Base-by-base conservation (phyloP, 768 basidiomycete genomes). In the Obba rivulosa region DNA sequence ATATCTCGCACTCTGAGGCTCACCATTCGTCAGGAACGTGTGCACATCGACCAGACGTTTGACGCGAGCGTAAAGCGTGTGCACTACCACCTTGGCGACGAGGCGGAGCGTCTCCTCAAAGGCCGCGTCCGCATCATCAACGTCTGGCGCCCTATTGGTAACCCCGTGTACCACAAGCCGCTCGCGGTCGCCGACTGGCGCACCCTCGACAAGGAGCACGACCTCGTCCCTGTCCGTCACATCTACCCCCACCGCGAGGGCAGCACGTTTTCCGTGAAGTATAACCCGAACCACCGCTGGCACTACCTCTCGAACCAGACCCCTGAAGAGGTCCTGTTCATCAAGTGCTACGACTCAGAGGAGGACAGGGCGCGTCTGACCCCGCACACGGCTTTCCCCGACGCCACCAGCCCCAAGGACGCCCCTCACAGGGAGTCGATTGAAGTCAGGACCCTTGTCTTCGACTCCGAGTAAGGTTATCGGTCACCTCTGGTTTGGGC, bases 11-110 rank as follows among this genome's bases (percentile, higher is more conserved):
- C n/a, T 2, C 34, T 2, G 22, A 31, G 18, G 25, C 23, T 39
- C 20, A 34, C 21, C 14, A 4, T 34, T 23, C 7, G 44, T 20
- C 48, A 71, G 66, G 56, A 61, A 45, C 64, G 60, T 18, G 69
- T 69, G 4, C 70, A 74, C 52, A 67, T 71, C 21, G 73, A 74
- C 51, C 72, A 73, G 62, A 72, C 70, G 0, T 64, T 58, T 39
- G 47, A 45, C 3, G 60, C 70, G 0, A 65, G 65, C 4, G 55
- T 60, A n/a, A 48, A 51, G 21, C 67, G 72, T 9, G 69, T 74
- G 1, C 48, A 58, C n/a, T 45, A 53, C 8, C 71, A 73, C 42
- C 64, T 66, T 17, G 61, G 60, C 2, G 65, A 63, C 20, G 71
- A 72, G 17, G 73, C 69, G 0, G 69, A 72, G 41, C 62, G 60